A percentile compares a stretch with the other conserved stretches of the same genome.
Evolutionary conservation across 2,329 filamentous ascomycete species (phyloP).

Genomic region (Raffaelea arxii): DNA sequence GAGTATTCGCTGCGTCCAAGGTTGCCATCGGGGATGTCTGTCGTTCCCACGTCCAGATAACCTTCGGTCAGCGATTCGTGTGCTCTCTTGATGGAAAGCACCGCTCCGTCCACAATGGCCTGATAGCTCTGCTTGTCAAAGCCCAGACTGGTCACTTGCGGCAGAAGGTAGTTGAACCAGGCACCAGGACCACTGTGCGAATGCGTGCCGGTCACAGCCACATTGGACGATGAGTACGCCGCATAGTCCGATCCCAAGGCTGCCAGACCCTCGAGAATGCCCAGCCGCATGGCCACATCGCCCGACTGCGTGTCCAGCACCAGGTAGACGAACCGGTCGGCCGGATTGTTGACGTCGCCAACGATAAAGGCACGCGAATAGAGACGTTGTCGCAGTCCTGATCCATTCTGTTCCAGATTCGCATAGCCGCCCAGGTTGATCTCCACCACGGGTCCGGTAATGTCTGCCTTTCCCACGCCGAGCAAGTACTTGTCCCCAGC

Average conservation of each 20-base stretch:
- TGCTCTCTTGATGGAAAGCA: conserved; percentile 72
- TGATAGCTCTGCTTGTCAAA: conserved; percentile 81
- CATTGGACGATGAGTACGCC: conserved; percentile 67
- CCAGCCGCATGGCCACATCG: conserved; percentile 78
- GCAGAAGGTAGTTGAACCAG: conserved; percentile 90
- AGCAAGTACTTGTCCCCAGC: conserved; percentile 37
- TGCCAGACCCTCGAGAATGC: conserved; percentile 68
- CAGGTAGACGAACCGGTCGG: conserved; percentile 74
- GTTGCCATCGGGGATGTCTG: conserved; percentile 64
- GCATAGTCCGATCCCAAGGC: conserved; percentile 62
- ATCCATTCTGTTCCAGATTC: conserved; percentile 70
- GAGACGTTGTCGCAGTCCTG: conserved; percentile 75
- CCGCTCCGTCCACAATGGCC: conserved; percentile 77
- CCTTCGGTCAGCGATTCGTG: conserved; percentile 63
- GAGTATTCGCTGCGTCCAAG: conserved; percentile 84
- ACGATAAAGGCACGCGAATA: conserved; percentile 88
- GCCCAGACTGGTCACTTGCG: conserved; percentile 79
- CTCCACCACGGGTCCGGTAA: conserved; percentile 72
- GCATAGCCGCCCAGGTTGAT: conserved; percentile 91
- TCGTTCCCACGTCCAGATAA: conserved; percentile 59
- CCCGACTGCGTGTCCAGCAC: conserved; percentile 81
- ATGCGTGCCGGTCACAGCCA: conserved; percentile 87
- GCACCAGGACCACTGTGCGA: conserved; percentile 86
- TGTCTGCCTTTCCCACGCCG: conserved; percentile 48
- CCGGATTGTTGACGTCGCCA: conserved; percentile 53